Base-by-base conservation (phyloP, 148 eudicot species). In the Beta vulgaris region DNA sequence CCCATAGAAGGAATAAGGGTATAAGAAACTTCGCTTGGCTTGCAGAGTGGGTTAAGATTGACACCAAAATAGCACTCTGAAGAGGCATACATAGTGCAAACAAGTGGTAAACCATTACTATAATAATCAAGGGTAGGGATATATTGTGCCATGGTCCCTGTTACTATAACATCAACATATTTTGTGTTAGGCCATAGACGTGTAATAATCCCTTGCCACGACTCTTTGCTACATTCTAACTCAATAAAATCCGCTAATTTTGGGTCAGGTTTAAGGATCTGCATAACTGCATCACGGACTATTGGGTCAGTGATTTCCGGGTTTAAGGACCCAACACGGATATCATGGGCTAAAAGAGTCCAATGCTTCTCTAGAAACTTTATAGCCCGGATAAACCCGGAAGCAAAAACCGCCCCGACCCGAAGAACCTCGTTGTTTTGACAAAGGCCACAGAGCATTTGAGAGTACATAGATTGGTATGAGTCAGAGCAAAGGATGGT, bases 381-480 rank as follows among this genome's bases (percentile, higher is more conserved):
- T 40, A 89, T 86, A 23, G 97, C 97, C 80, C 97, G 91, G 80
- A 91, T 89, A 55, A 91, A 89, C 18, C 97, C 97, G n/a, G 97
- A 91, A 53, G 97, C 97, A 1, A 91, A 91, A 35, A 87, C 91
- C 1, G 96, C 96, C 39, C 96, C 96, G 70, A 90, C 96, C 79
- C 96, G 85, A 12, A 90, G 86, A 37, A 91, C 96, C 23, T 91
- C 93, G 0, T 78, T 70, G 74, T 78, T 78, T 21, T 86, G 90
- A 83, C 72, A 76, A 0, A 91, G 84, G 64, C 97, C 93, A 71
- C 91, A 89, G 32, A 91, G 86, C 85, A 91, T 82, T 61, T 91
- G 97, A 48, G 97, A 79, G 77, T 91, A 91, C 97, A 91, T 91
- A 80, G 90, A 86, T 58, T 91, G 97, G 87, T 87, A 89, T 0